Evolutionary conservation across 2,329 filamentous ascomycete species (phyloP), one percentile per base, ranked within the genome.

Genomic region (Dendryphion nanum): DNA sequence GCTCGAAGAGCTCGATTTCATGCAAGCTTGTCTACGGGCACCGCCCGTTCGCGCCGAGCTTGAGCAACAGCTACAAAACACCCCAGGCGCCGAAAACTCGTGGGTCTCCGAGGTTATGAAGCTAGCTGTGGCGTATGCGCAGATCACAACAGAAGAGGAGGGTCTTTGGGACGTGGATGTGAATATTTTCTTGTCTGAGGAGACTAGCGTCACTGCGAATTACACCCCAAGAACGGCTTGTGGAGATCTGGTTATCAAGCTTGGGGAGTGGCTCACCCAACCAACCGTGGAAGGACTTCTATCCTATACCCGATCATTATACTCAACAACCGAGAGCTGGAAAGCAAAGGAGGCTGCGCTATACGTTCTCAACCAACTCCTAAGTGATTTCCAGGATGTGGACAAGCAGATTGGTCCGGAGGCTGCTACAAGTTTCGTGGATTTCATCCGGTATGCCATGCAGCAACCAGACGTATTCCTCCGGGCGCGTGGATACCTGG

Each of bases 131-230:
- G 81, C 83, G 1, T 97, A 95, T 66, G 85, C 89, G 10, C 88
- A 91, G 49, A 94, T 98, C 53, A 90, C 86, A 2, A 83, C 81
- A 18, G 93, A 98, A 64, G 93, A 97, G 59, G 89, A 96, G 68
- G 89, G 87, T 6, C 70, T 98, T 7, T 98, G 93, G 93, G 89
- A 96, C 53, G 89, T 96, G 46, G 93, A 98, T 64, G 86, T 94
- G 51, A 97, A 95, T 41, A 78, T 98, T 2, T 98, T 94, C 67
- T 76, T 98, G 32, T 91, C 89, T 1, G 93, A 98, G 66, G 91
- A 97, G 69, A 91, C 89, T 2, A 91, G 89, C 2, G 86, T 96
- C 14, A 95, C 89, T 10, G 87, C 90, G 20, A 97, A 97, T 65
- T 98, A 97, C 69, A 96, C 93, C 0, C 87, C 93, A 12, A 82